These are phyloP conservation scores for Phanerochaete carnosa DNA, from an alignment of 768 basidiomycete genomes.

Conservation along the genomic window DNA sequence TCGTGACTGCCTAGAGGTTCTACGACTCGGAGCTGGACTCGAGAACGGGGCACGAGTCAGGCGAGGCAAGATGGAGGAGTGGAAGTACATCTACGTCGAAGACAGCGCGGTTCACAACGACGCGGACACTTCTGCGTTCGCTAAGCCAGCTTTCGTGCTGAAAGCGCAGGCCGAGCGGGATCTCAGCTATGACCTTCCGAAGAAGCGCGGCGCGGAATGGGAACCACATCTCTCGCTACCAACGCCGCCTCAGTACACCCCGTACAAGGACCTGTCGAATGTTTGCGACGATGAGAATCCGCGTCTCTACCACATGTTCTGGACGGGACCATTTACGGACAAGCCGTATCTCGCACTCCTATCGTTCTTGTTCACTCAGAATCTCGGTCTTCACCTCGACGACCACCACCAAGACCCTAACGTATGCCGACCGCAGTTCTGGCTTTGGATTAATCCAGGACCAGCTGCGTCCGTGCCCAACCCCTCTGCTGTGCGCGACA, in stretches of 20 bases:
- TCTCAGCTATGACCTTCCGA: constrained; percentile 51
- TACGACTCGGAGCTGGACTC: constrained; percentile 86
- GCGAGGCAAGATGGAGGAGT: constrained; percentile 73
- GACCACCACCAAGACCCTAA: constrained; percentile 42
- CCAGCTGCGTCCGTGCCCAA: constrained; percentile 72
- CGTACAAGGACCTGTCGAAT: constrained; percentile 51
- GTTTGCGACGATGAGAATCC: constrained; percentile 85
- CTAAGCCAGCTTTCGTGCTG: constrained; percentile 24
- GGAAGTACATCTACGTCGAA: constrained; percentile 89
- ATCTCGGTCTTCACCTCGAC: constrained; percentile 74
- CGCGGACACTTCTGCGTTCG: constrained; percentile 30
- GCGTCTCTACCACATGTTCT: constrained; percentile 97
- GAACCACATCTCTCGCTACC: constrained; percentile 54
- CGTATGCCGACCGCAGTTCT: constrained; percentile 88
- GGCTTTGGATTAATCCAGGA: constrained; percentile 99
- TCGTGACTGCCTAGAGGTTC: constrained; percentile 93
- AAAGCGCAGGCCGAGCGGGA: constrained; percentile 34
- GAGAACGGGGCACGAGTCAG: constrained; percentile 77
- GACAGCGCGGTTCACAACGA: constrained; percentile 38
- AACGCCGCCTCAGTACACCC: constrained; percentile 47
- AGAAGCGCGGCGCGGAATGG: constrained; percentile 60
- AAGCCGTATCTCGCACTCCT: constrained; percentile 95
- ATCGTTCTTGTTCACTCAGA: constrained; percentile 96
- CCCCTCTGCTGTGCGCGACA: constrained; percentile 73
- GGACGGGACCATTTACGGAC: constrained; percentile 98